Evolutionary conservation across 352 stramenopile species (phyloP).

Genomic region (Phytopythium boreale): DNA sequence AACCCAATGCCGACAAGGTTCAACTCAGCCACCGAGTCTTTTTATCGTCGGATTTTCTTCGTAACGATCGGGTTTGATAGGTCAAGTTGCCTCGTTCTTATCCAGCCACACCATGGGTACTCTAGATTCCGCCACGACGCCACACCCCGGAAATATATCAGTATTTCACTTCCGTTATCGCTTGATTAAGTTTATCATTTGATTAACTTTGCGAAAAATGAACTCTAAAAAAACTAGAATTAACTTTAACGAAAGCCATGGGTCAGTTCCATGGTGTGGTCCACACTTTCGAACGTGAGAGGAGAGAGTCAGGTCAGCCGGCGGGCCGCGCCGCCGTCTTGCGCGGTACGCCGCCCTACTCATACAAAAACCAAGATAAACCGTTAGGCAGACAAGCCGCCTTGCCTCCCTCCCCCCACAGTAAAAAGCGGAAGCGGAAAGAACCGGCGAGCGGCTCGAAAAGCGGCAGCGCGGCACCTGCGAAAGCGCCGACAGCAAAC

Average conservation of each 20-base stretch:
- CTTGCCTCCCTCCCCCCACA: background rate
- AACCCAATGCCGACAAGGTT: no score
- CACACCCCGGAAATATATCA: slow-evolving; percentile 3
- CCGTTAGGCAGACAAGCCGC: background rate
- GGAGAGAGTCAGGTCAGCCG: slow-evolving; percentile 1
- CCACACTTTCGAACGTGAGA: slow-evolving; percentile 4
- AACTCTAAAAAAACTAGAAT: no score
- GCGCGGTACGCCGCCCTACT: background rate
- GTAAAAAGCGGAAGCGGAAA: background rate
- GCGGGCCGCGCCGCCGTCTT: background rate
- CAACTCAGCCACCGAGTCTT: no score
- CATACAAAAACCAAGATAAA: background rate
- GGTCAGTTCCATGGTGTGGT: background rate
- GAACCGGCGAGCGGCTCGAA: background rate
- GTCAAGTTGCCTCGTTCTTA: background rate
- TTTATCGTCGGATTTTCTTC: no score
- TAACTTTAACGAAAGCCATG: background rate
- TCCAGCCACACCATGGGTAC: background rate
- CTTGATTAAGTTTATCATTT: background rate
- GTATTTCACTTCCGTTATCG: background rate
- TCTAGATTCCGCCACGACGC: no score
- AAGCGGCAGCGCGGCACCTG: background rate
- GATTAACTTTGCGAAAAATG: no score
- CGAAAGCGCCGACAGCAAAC: background rate
- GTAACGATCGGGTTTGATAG: background rate